A percentile compares a stretch with the other conserved stretches of the same genome.
These are phyloP conservation scores for Chamaenerion angustifolium DNA, from an alignment of 345 rosid species.

Conservation along the genomic window DNA sequence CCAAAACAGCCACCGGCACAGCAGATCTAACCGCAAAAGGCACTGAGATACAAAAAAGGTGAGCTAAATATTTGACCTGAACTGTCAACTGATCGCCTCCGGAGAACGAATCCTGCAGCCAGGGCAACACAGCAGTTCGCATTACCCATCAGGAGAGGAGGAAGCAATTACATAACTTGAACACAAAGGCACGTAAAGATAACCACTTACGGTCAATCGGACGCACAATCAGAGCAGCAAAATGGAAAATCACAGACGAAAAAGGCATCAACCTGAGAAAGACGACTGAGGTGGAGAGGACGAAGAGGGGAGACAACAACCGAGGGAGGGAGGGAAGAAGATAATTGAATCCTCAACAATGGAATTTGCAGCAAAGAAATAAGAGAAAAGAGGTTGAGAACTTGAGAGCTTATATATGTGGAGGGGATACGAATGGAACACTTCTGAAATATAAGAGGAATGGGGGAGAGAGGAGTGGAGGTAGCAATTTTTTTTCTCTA, in stretches of 20 bases:
- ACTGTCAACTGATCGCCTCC: conserved; percentile 19
- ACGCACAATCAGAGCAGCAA: conserved; percentile 1
- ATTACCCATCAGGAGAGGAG: background rate
- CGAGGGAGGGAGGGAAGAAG: conserved; percentile 4
- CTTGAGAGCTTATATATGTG: background rate
- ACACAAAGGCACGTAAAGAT: conserved; percentile 16
- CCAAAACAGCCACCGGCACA: conserved; percentile 10
- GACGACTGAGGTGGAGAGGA: background rate
- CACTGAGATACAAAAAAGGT: conserved; percentile 1
- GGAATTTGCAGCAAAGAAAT: background rate
- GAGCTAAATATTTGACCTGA: conserved; percentile 10
- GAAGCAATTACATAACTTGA: conserved; percentile 22
- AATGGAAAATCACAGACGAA: background rate
- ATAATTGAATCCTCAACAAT: conserved; percentile 2
- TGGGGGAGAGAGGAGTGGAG: conserved; percentile 1
- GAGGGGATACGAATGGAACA: conserved; percentile 2
- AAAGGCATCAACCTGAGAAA: background rate
- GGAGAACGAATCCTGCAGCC: conserved; percentile 6
- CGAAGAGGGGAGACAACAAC: conserved; percentile 1
- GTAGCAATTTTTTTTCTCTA: conserved; percentile 1
- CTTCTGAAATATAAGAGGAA: background rate
- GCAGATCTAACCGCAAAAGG: conserved; percentile 38
- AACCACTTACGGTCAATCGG: background rate
- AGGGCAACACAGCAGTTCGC: conserved; percentile 7
- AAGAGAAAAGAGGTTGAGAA: background rate